Base-by-base conservation (phyloP, 306 rosid species). In the Urtica urens region DNA sequence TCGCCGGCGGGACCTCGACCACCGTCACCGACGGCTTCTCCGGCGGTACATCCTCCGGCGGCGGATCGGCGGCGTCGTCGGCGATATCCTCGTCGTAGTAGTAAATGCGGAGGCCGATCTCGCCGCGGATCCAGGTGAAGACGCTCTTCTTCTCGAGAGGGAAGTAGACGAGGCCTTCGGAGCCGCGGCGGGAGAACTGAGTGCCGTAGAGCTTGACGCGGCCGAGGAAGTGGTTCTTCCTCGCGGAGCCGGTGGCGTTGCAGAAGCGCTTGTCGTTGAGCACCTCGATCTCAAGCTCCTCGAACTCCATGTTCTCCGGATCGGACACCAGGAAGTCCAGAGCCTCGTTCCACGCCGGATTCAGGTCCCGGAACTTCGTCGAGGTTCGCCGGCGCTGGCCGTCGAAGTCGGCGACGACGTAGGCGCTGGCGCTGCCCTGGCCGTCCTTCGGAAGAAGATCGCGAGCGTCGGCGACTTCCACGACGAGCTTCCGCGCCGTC, bases 391-490 rank as follows among this genome's bases (percentile, higher is more conserved):
- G 78, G 49, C 80, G 69, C 75, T 90, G 95, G 3, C 99, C 95
- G 44, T 85, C 95, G 44, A 90, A 90, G 31, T 79, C 79, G 0
- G 73, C 95, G 2, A 90, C 71, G 0, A 85, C 99, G 63, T 90
- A 90, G 10, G 99, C 79, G 60, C 99, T 90, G 0, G 99, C 82
- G 55, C 94, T 81, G 15, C 99, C 95, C 18, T 90, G 99, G 0
- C 99, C 99, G 69, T 90, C 99, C 30, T 85, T 90, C 1, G 99
- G 95, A 18, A 90, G 86, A 1, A 90, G 95, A 46, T 81, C 76
- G 2, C 87, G 92, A 1, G 95, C 99, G 24, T 90, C 95, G 3
- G 73, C 31, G 2, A 90, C 87, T 26, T 85, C 99, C 3, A 90
- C 81, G 4, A 71, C 52, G 10, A 90, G 68, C 60, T 80, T 90